Conservation (phyloP, 345 rosid genomes). For the Passiflora organensis region DNA sequence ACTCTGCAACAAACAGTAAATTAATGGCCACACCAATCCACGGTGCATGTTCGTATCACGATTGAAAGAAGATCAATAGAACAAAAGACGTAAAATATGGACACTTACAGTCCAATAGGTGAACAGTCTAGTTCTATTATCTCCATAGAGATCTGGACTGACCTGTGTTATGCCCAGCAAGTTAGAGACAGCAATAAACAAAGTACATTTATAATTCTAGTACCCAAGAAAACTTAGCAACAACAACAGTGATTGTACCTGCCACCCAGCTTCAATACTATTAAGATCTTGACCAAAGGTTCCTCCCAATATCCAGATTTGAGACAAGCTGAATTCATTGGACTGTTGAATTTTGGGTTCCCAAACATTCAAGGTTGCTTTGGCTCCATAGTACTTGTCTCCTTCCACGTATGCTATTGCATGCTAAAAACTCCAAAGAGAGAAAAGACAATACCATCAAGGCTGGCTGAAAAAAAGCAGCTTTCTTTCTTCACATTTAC, state of each 20-base stretch:
- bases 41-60: background rate
- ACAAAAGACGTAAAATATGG: background rate
- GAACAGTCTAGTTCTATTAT: slow-evolving; percentile 28
- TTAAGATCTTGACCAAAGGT: slow-evolving; percentile 24
- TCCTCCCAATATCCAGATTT: slow-evolving; percentile 29
- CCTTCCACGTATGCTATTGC: slow-evolving; percentile 94
- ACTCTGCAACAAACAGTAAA: slow-evolving; percentile 47
- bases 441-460: background rate
- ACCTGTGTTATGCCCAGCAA: slow-evolving; percentile 27
- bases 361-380: slow-evolving; percentile 94
- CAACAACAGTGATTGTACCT: no score
- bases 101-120: slow-evolving; percentile 34
- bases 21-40: background rate
- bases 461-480: no score
- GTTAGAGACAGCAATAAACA: no score
- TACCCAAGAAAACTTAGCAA: no score
- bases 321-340: slow-evolving; percentile 33
- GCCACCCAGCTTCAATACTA: slow-evolving; percentile 35
- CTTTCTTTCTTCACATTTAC: no score
- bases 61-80: background rate
- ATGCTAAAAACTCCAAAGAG: slow-evolving; percentile 46
- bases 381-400: slow-evolving; percentile 83
- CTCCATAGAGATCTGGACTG: slow-evolving; percentile 26
- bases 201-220: no score
- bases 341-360: slow-evolving; percentile 64